A percentile compares a stretch with the other conserved stretches of the same genome.
Evolutionary conservation across 1,284 basidiomycete species (phyloP).

Genomic region (Cutaneotrichosporon dermatis): DNA sequence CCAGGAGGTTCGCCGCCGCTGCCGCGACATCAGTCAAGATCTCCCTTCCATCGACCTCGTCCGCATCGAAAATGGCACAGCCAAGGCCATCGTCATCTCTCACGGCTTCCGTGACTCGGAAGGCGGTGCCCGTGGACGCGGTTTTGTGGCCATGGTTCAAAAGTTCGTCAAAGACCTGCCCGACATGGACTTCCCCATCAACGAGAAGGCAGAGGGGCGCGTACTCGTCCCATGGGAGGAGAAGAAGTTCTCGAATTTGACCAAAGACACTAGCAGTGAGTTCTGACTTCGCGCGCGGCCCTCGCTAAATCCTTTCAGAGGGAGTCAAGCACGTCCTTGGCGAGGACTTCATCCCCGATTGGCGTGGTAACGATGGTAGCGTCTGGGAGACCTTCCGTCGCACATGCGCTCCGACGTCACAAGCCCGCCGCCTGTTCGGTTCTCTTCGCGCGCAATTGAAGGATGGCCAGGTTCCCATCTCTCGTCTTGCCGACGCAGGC

Average conservation of each 20-base stretch:
- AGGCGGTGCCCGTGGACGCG: slow-evolving; percentile 68
- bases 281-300: slow-evolving; percentile 2
- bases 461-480: slow-evolving; percentile 49
- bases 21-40: slow-evolving; percentile 63
- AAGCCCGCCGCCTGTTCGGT: slow-evolving; percentile 74
- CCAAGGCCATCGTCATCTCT: slow-evolving; percentile 60
- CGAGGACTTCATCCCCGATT: slow-evolving; percentile 72
- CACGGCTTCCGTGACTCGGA: slow-evolving; percentile 62
- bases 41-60: slow-evolving; percentile 80
- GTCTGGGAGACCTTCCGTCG: slow-evolving; percentile 89
- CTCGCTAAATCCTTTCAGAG: slow-evolving; percentile 43
- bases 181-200: slow-evolving; percentile 86
- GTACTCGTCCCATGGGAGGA: slow-evolving; percentile 85
- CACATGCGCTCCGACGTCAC: slow-evolving; percentile 73
- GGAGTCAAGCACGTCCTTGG: slow-evolving; percentile 62
- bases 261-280: slow-evolving; percentile 51
- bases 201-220: slow-evolving; percentile 84
- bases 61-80: slow-evolving; percentile 62
- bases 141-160: slow-evolving; percentile 68
- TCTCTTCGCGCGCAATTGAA: slow-evolving; percentile 58
- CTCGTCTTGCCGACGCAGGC: slow-evolving; percentile 47
- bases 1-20: slow-evolving; percentile 65
- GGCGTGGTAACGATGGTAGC: slow-evolving; percentile 66
- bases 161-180: slow-evolving; percentile 71
- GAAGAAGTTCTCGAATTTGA: slow-evolving; percentile 63